Evolutionary conservation across 163 green algal genomes (phyloP), one percentile per base, ranked within the genome.

Genomic region (Scenedesmus sp.): DNA sequence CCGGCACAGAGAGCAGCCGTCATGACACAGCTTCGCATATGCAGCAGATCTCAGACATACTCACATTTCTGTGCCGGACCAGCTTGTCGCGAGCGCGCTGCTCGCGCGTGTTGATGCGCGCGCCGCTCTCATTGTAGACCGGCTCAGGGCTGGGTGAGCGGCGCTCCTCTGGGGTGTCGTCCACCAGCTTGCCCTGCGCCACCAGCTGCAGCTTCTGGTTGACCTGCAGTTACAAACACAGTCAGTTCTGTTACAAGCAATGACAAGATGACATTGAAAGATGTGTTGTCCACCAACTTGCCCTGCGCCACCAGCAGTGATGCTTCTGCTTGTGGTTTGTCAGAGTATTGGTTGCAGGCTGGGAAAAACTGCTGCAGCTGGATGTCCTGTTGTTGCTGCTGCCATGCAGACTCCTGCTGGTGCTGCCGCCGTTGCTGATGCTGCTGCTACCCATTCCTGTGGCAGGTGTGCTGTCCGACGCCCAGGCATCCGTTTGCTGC

Each of bases 71-170:
- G 82, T 94, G 55, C 15, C 96, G 86, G 70, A 92, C 88, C 34
- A 99, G 92, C 93, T 97, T 97, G 56, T 99, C 97, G 3, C 90
- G 86, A 15, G 82, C 88, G 4, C 93, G 90, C 82, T 4, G 20
- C 59, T 99, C 98, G 15, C 97, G 92, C 12, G 97, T 99, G 95
- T 99, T 99, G 15, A 96, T 94, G 0, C 98, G 95, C 20, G 97
- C 93, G 20, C 98, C 98, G 59, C 96, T 97, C 23, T 95, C 91
- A 84, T 99, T 97, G 93, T 99, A 99, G 26, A 98, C 90, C 0
- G 98, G 98, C 87, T 98, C 95, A 0, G 98, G 98, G 6, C 96
- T 99, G 23, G 98, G 98, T 0, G 96, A 98, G 34, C 98, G 96
- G 92, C 70, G 54, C 5, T 83, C 13, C 55, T 89, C 82, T 57